These are phyloP conservation scores for Plasmodium ovale DNA, from an alignment of 169 alveolate genomes.

Conservation along the genomic window DNA sequence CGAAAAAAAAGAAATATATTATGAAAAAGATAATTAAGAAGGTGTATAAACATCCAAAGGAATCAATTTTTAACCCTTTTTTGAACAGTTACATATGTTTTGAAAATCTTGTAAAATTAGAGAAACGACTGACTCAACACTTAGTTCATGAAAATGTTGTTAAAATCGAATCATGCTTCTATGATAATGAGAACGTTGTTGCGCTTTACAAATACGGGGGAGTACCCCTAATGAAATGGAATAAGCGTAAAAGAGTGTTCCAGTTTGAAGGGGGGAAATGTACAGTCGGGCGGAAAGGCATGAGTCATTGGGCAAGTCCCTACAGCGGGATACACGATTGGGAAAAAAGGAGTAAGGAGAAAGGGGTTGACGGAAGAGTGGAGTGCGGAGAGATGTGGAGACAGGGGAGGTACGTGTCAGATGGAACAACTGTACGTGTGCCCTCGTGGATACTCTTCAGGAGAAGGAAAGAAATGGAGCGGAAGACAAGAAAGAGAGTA, in stretches of 20 bases:
- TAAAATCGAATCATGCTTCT: conserved; percentile 4
- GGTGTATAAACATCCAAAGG: conserved; percentile 37
- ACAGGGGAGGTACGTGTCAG: background rate
- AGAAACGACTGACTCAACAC: conserved; percentile 21
- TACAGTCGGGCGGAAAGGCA: background rate
- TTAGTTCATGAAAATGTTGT: conserved; percentile 29
- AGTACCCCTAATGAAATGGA: conserved; percentile 39
- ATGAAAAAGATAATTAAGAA: conserved; percentile 26
- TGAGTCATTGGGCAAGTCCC: too few relatives aligned
- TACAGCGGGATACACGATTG: too few relatives aligned
- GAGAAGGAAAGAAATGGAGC: background rate
- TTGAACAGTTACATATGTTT: conserved; percentile 16
- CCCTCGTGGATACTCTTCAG: too few relatives aligned
- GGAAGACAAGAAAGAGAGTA: background rate
- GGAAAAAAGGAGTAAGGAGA: background rate
- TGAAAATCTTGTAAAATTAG: conserved; percentile 47
- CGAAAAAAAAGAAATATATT: background rate
- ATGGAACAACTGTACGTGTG: too few relatives aligned
- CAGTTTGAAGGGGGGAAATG: background rate
- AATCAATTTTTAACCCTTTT: conserved; percentile 25
- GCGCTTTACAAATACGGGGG: conserved; percentile 44
- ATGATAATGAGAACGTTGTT: conserved; percentile 3
- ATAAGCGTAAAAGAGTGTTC: conserved; percentile 11
- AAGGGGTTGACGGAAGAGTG: background rate
- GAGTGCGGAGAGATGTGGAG: background rate